These are phyloP conservation scores for Artomyces pyxidatus DNA, from an alignment of 768 basidiomycete genomes.

Conservation along the genomic window DNA sequence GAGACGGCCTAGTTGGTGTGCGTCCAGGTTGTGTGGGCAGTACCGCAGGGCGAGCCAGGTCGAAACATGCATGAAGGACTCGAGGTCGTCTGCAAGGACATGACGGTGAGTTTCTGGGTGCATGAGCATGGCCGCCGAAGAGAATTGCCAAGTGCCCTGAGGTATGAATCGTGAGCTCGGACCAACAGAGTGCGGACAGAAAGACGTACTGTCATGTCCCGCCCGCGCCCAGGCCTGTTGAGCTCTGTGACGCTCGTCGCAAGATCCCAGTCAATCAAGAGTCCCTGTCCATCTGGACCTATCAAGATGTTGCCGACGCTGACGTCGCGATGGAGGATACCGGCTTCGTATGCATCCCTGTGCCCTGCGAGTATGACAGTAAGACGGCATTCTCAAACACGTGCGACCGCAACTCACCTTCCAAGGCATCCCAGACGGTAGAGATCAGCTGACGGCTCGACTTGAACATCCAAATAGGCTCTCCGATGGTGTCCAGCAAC, in stretches of 20 bases:
- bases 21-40: no score
- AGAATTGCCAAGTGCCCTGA: background rate
- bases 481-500: background rate
- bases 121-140: background rate
- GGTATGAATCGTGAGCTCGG: background rate
- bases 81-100: background rate
- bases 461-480: background rate
- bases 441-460: background rate
- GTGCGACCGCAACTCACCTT: background rate
- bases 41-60: no score
- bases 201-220: background rate
- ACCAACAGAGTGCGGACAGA: background rate
- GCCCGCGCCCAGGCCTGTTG: background rate
- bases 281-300: background rate
- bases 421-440: background rate
- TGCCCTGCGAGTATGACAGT: background rate
- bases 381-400: background rate
- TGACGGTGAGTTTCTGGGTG: background rate
- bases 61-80: background rate
- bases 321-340: conserved; percentile 2
- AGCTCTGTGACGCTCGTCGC: background rate
- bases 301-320: conserved; percentile 7
- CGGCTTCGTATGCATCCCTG: background rate
- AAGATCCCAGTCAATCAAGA: conserved; percentile 4
- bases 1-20: no score